Evolutionary conservation across 2,329 filamentous ascomycete species (phyloP).

Genomic region (Cylindrodendrum hubeiense): DNA sequence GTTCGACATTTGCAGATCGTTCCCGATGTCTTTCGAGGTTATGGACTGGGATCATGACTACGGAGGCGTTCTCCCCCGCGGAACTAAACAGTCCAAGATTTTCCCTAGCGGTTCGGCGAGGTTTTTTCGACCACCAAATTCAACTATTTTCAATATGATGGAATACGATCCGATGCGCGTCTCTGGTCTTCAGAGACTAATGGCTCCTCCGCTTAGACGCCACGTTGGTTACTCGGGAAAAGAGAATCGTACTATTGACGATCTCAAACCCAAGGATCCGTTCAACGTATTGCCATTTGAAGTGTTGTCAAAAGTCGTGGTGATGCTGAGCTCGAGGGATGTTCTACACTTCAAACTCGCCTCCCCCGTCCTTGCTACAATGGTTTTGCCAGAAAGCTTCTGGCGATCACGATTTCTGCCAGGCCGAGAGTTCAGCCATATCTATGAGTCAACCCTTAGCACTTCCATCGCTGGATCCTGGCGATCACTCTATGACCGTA

Average conservation of each 20-base stretch:
- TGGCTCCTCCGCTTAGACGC: not conserved
- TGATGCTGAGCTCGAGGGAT: not conserved
- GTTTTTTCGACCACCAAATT: not conserved
- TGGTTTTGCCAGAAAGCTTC: not conserved
- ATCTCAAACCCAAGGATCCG: not conserved
- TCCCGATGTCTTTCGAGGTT: not conserved
- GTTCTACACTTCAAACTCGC: not conserved
- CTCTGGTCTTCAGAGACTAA: not conserved
- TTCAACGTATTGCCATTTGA: not conserved
- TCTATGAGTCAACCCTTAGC: not conserved
- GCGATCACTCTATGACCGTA: not conserved
- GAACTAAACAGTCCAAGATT: not conserved
- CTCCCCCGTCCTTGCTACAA: not conserved
- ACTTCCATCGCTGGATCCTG: not conserved
- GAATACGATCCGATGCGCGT: not conserved
- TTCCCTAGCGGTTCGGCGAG: not conserved
- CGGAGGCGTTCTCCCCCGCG: not conserved
- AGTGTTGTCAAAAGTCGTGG: not conserved
- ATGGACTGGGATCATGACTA: not conserved
- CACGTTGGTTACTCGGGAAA: not conserved
- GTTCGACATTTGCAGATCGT: not conserved
- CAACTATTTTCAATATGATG: not conserved
- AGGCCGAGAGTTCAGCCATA: not conserved
- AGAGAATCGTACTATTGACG: not conserved
- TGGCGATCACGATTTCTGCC: not conserved